Base-by-base conservation (phyloP, 2,329 filamentous ascomycete genomes). In the Fusarium staphyleae region DNA sequence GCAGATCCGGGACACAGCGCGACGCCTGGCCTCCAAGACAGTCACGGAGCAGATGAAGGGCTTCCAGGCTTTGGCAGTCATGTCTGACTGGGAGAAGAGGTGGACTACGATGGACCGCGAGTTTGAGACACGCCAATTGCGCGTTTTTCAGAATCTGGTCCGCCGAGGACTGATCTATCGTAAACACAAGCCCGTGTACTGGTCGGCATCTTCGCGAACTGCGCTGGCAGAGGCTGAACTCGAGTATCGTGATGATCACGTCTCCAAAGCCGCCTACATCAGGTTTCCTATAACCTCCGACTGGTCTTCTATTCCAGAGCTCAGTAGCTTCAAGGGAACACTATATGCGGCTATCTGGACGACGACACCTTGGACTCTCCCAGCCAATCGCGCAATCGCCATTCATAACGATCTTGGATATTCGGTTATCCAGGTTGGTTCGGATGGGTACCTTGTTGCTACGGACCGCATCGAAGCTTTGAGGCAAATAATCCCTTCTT, bases 331-430 rank as follows among this genome's bases (percentile, higher is more conserved):
- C 16, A 62, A 73, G 5, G 79, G 80, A 4, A 75, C 78, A 5
- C 69, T 97, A 10, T 88, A 82, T 70, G 91, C 89, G n/a, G 82
- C 95, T n/a, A 90, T 98, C 44, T 99, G 95, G 95, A 99, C 95
- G 2, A 99, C 95, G 0, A 99, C 95, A 1, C 95, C 95, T 0
- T 99, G 95, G 95, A 99, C 95, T 0, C 78, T 99, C 5, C 93
- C 95, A 0, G 93, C 93, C 2, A 99, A 99, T 71, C 86, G 86
- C 69, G 93, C 91, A 0, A 92, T 99, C 70, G 93, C 91, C 3
- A 82, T 98, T 29, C 86, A 91, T 65, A 77, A 83, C 6, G 85
- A 90, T 32, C 75, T 98, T 55, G 78, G 85, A 35, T 99, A 98
- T 70, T 79, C 80, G 4, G 73, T 96, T 15, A 77, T 96, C 30